These are phyloP conservation scores for Gelatoporia subvermispora DNA, from an alignment of 768 basidiomycete species.

Conservation along the genomic window DNA sequence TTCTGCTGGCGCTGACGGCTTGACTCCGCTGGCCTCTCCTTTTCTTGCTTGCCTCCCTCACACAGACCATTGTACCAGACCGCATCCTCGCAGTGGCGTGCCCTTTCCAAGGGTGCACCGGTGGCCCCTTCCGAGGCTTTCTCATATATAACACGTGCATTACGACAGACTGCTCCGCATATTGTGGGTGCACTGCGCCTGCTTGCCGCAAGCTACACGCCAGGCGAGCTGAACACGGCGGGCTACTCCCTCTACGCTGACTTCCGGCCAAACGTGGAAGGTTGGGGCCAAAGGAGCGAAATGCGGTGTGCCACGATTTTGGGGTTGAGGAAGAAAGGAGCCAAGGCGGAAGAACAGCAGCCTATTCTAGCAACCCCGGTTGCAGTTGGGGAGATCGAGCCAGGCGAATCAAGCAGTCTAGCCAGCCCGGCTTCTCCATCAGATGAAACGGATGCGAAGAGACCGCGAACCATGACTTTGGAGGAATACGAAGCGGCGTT, in stretches of 20 bases:
- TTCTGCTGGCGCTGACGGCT: not conserved
- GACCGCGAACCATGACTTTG: slow-evolving; percentile 31
- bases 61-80: slow-evolving; percentile 76
- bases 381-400: slow-evolving; percentile 12
- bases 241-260: slow-evolving; percentile 82
- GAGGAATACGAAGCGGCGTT: slow-evolving; percentile 51
- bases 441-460: slow-evolving; percentile 33
- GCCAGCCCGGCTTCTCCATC: not conserved
- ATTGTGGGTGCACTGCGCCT: slow-evolving; percentile 74
- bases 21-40: slow-evolving; percentile 1
- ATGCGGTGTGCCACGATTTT: slow-evolving; percentile 69
- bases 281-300: slow-evolving; percentile 83
- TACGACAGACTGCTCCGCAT: slow-evolving; percentile 74
- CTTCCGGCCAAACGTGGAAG: slow-evolving; percentile 76
- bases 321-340: slow-evolving; percentile 34
- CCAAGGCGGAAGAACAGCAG: slow-evolving; percentile 2
- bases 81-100: slow-evolving; percentile 68
- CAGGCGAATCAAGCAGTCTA: slow-evolving; percentile 5
- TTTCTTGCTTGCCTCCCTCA: slow-evolving; percentile 1
- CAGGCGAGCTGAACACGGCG: slow-evolving; percentile 52
- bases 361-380: too few relatives aligned
- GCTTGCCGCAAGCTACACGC: slow-evolving; percentile 53
- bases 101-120: slow-evolving; percentile 66
- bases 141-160: slow-evolving; percentile 74
- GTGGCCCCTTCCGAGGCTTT: slow-evolving; percentile 72